These are phyloP conservation scores for Xerocomellus dryophilus DNA, from an alignment of 768 basidiomycete species.

Conservation along the genomic window DNA sequence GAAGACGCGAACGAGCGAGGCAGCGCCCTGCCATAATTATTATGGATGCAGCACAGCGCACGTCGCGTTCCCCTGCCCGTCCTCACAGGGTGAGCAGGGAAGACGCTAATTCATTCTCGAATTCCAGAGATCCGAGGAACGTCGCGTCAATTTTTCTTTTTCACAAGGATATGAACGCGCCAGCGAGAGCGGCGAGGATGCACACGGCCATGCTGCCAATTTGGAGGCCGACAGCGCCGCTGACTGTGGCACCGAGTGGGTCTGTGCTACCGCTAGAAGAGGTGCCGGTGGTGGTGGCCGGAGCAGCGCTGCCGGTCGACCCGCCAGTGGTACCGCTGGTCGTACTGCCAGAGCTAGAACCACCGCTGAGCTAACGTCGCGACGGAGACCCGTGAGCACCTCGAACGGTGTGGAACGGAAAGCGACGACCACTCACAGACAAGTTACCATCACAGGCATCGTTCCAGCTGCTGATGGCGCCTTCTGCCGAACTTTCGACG, in stretches of 20 bases:
- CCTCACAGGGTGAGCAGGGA: too few species aligned
- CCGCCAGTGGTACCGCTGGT: not conserved
- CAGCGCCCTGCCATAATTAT: too few species aligned
- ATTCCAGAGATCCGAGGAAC: too few species aligned
- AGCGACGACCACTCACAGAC: conserved; percentile 10
- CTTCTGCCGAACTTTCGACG: conserved; percentile 4
- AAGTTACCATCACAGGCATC: conserved; percentile 14
- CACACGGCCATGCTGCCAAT: not conserved
- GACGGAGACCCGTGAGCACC: not conserved
- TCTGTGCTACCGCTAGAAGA: not conserved
- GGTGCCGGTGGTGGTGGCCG: not conserved
- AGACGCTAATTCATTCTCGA: too few species aligned
- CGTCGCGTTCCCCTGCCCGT: too few species aligned
- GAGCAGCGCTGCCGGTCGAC: not conserved
- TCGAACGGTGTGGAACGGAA: too few species aligned
- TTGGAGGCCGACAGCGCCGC: conserved; percentile 6
- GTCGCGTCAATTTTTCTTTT: not conserved
- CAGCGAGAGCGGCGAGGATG: conserved; percentile 9
- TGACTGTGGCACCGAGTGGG: not conserved
- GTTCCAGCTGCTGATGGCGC: conserved; percentile 16
- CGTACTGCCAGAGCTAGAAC: not conserved
- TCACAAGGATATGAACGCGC: conserved; percentile 13
- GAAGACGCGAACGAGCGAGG: too few species aligned
- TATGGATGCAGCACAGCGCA: too few species aligned
- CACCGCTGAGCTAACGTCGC: conserved; percentile 10